Conservation (phyloP, 768 basidiomycete species). For the Dictyophora rubrovolvata region DNA sequence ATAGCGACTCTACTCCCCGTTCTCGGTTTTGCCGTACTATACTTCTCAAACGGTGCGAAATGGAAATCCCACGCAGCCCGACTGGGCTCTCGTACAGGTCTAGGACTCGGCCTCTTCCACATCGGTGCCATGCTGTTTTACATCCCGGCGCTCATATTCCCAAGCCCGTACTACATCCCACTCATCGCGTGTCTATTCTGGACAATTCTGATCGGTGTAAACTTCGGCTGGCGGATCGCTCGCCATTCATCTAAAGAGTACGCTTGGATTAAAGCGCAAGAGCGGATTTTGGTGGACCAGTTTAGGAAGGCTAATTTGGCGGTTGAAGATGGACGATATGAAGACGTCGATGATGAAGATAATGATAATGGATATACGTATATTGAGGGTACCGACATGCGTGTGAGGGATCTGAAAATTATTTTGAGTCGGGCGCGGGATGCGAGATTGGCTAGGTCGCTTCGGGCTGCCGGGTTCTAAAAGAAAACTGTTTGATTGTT, state of each 20-base stretch:
- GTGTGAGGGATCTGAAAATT: constrained; percentile 5
- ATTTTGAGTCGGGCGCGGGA: constrained; percentile 5
- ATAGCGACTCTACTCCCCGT: constrained; percentile 1
- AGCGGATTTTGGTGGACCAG: constrained; percentile 1
- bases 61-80: constrained; percentile 4
- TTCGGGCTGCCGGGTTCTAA: constrained; percentile 7
- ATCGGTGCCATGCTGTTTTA: constrained; percentile 6
- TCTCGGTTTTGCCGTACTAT: background rate
- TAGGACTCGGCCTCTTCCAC: constrained; percentile 6
- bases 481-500: background rate
- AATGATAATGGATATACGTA: constrained; percentile 5
- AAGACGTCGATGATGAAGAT: background rate
- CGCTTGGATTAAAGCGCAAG: constrained; percentile 1
- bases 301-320: background rate
- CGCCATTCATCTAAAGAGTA: background rate
- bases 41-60: background rate
- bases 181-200: background rate
- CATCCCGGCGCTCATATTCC: background rate
- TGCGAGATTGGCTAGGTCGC: constrained; percentile 6
- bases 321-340: background rate
- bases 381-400: constrained; percentile 9
- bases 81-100: background rate
- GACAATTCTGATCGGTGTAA: background rate
- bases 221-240: constrained; percentile 1
- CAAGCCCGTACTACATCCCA: background rate